Percentiles rank a stretch among this genome's conserved stretches.
Evolutionary conservation across 202 grass and related monocot genomes (phyloP).

Genomic region (Elaeis oleifera): DNA sequence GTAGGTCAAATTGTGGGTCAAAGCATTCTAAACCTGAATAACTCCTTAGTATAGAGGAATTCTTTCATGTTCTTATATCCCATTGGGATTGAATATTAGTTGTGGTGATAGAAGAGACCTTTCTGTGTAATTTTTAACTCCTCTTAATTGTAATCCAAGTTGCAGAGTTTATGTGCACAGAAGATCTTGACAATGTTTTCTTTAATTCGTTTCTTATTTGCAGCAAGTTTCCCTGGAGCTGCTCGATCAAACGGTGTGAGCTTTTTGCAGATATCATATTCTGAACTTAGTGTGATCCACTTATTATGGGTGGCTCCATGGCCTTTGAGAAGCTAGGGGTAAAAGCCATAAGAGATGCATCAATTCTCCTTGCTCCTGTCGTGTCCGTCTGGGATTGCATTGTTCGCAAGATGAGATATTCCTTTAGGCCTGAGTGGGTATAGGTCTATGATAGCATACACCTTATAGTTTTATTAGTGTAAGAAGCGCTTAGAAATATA

Average conservation of each 20-base stretch:
- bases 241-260: constrained; percentile 20
- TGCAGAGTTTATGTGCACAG: too few relatives aligned
- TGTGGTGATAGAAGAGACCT: too few relatives aligned
- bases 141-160: too few relatives aligned
- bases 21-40: too few relatives aligned
- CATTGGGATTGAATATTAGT: too few relatives aligned
- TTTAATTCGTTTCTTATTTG: too few relatives aligned
- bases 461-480: constrained; percentile 3
- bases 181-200: too few relatives aligned
- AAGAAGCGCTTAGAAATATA: constrained; percentile 17
- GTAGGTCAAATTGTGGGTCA: too few relatives aligned
- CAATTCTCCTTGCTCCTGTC: constrained; percentile 57
- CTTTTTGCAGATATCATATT: not conserved
- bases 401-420: constrained; percentile 92
- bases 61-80: too few relatives aligned
- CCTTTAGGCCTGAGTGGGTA: constrained; percentile 87
- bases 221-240: too few relatives aligned
- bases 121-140: too few relatives aligned
- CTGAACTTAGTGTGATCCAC: constrained; percentile 24
- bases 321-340: constrained; percentile 1
- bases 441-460: constrained; percentile 24
- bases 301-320: constrained; percentile 18
- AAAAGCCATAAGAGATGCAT: constrained; percentile 43
- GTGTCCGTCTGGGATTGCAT: constrained; percentile 88
- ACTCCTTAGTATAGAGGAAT: too few relatives aligned